Evolutionary conservation across 371 early-diverging fungal genomes (phyloP).

Genomic region (Fennellomyces sp.): DNA sequence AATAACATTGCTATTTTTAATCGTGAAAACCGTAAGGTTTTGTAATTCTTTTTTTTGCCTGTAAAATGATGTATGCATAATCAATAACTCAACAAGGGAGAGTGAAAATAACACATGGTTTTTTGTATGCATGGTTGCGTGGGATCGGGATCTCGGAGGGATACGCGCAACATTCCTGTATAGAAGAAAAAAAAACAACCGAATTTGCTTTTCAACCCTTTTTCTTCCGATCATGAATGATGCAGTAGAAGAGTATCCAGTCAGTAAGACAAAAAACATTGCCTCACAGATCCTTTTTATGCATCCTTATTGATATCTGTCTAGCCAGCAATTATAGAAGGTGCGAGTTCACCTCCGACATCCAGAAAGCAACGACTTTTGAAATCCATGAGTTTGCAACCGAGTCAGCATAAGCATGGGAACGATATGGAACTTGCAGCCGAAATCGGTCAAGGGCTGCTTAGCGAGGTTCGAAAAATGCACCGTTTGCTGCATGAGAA

Average conservation of each 20-base stretch:
- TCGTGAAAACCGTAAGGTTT: no score
- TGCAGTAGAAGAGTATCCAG: not conserved
- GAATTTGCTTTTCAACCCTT: not conserved
- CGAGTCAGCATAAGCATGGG: constrained; percentile 4
- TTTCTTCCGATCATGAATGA: not conserved
- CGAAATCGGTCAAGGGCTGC: constrained; percentile 44
- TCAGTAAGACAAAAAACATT: not conserved
- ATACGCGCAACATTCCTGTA: not conserved
- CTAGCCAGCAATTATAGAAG: no score
- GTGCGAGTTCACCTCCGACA: no score
- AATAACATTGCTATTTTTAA: no score
- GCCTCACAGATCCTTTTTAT: no score
- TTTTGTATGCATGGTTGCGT: no score
- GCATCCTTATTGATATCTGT: constrained; percentile 4
- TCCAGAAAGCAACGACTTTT: not conserved
- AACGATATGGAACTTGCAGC: constrained; percentile 31
- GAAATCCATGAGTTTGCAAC: constrained; percentile 1
- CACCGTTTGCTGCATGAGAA: constrained; percentile 49
- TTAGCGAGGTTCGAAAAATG: constrained; percentile 43
- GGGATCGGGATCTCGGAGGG: no score
- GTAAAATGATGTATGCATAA: not conserved
- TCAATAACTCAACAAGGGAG: not conserved
- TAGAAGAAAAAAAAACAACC: not conserved
- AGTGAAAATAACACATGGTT: not conserved
- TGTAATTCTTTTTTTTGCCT: no score